Conservation (phyloP, 1,284 basidiomycete genomes). For the Lignosus rhinocerotis region DNA sequence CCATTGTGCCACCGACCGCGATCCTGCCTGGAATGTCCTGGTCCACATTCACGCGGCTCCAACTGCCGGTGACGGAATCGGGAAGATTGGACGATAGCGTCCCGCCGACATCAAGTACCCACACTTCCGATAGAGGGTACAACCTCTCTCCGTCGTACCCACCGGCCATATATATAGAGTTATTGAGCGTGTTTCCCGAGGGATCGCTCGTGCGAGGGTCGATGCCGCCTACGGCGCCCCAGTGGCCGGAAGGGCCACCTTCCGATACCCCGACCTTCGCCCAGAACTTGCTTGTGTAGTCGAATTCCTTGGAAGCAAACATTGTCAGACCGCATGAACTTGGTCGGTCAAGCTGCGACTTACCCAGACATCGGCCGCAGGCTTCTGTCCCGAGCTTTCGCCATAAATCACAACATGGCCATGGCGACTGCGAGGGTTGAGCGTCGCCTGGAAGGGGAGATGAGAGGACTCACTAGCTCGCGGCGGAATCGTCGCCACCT, state of each 20-base stretch:
- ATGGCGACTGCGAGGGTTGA: conserved; percentile 49
- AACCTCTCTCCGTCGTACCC: conserved; percentile 52
- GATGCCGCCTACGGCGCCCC: conserved; percentile 70
- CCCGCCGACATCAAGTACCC: conserved; percentile 67
- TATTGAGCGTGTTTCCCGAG: conserved; percentile 53
- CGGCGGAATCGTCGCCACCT: conserved; percentile 67
- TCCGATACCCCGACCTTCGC: conserved; percentile 51
- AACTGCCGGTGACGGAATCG: conserved; percentile 50
- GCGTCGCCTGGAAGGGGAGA: conserved; percentile 9
- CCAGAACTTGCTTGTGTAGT: conserved; percentile 76
- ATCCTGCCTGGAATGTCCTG: conserved; percentile 46
- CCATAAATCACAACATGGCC: conserved; percentile 75
- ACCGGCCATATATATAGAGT: conserved; percentile 69
- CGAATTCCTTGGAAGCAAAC: conserved; percentile 56
- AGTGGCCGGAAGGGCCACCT: conserved; percentile 58
- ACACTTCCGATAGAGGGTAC: conserved; percentile 60
- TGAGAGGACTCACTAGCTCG: conserved; percentile 65
- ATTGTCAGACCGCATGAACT: background rate
- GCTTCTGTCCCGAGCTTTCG: conserved; percentile 47
- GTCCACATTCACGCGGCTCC: conserved; percentile 50
- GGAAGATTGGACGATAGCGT: conserved; percentile 67
- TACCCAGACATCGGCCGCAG: conserved; percentile 74
- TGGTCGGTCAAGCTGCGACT: conserved; percentile 21
- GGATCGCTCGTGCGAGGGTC: conserved; percentile 51
- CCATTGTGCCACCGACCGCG: conserved; percentile 49